Evolutionary conservation across 148 eudicot genomes (phyloP).

Genomic region (Rhododendron molle): DNA sequence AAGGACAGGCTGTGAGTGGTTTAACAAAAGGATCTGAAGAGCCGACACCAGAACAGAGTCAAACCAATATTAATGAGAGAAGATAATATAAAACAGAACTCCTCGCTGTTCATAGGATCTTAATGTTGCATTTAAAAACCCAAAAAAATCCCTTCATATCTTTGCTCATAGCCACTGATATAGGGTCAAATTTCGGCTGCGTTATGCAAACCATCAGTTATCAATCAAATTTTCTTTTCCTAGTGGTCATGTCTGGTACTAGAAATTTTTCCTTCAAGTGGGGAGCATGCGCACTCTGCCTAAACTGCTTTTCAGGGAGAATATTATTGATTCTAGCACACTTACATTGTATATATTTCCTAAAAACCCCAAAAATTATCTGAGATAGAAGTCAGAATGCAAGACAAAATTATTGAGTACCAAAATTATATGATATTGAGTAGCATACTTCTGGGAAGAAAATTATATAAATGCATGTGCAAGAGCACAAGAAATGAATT

Average conservation of each 20-base stretch:
- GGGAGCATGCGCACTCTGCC: constrained; percentile 1
- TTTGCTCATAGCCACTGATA: constrained; percentile 5
- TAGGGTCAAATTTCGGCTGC: constrained; percentile 16
- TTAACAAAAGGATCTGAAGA: not conserved
- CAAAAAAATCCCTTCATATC: not conserved
- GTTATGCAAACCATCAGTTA: constrained; percentile 7
- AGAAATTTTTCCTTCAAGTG: constrained; percentile 7
- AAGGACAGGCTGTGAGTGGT: constrained; percentile 4
- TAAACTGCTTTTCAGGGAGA: constrained; percentile 10
- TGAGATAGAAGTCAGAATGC: not conserved
- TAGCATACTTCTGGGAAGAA: not conserved
- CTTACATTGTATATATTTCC: not conserved
- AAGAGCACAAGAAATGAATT: not conserved
- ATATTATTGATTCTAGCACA: not conserved
- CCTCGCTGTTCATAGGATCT: not conserved
- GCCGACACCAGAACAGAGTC: constrained; percentile 10
- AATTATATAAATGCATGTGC: not conserved
- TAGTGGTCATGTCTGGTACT: constrained; percentile 1
- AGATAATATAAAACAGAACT: not conserved
- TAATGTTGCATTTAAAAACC: not conserved
- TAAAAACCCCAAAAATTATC: not conserved
- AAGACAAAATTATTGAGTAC: not conserved
- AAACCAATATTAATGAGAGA: not conserved
- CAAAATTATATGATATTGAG: not conserved
- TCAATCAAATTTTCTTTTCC: not conserved